phyloP scores from a whole-genome alignment of 192 early-diverging fungal genomes.

The Powellomyces hirtus region DNA sequence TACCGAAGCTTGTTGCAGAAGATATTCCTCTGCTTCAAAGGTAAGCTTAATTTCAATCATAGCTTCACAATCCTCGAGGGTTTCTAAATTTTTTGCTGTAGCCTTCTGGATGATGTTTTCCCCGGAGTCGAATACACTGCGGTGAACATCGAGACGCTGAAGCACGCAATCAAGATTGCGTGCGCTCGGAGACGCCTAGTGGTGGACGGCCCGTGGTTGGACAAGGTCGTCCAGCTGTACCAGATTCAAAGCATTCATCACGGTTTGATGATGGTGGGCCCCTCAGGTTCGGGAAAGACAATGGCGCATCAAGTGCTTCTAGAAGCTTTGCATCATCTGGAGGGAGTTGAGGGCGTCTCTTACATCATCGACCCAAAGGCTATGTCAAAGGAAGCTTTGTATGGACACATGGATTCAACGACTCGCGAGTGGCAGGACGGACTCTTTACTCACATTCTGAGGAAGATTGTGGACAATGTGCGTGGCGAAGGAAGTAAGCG shows the following conservation, averaged over 20 bases:
- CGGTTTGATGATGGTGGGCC: constrained; percentile 99
- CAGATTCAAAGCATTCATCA: constrained; percentile 99
- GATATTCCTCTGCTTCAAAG: constrained; percentile 86
- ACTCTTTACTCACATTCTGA: constrained; percentile 93
- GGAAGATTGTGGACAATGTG: constrained; percentile 97
- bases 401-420: constrained; percentile 93
- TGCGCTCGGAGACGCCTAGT: constrained; percentile 75
- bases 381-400: constrained; percentile 93
- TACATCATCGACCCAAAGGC: constrained; percentile 99
- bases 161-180: constrained; percentile 69
- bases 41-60: constrained; percentile 23
- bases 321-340: constrained; percentile 81
- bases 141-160: constrained; percentile 73
- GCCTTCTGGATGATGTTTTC: constrained; percentile 90
- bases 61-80: background rate
- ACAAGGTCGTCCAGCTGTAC: constrained; percentile 96
- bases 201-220: constrained; percentile 80
- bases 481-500: constrained; percentile 90
- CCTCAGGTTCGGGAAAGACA: constrained; percentile 94
- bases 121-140: constrained; percentile 83
- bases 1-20: constrained; percentile 97
- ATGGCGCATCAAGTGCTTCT: constrained; percentile 92
- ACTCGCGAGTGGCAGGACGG: constrained; percentile 99
- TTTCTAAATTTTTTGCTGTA: constrained; percentile 28
- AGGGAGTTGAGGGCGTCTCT: constrained; percentile 84